These are phyloP conservation scores for Metarhizium sp. DNA, from an alignment of 2,329 filamentous ascomycete species.

Conservation along the genomic window DNA sequence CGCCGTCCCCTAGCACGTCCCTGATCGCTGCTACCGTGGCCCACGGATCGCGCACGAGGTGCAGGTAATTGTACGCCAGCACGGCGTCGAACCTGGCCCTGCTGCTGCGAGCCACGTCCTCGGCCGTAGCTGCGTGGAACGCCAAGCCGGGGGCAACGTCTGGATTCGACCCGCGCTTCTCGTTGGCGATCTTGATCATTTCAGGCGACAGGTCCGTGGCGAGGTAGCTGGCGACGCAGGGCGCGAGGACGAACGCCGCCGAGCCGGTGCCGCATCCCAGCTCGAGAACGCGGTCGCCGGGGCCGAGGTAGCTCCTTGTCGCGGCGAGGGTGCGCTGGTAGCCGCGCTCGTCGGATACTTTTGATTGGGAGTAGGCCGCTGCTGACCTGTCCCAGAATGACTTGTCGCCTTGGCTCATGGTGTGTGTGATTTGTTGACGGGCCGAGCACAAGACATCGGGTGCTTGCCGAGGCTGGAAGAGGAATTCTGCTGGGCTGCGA, in stretches of 20 bases:
- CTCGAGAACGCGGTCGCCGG: constrained; percentile 9
- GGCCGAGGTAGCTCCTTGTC: constrained; percentile 5
- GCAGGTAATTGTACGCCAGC: constrained; percentile 12
- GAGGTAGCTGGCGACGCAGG: constrained; percentile 5
- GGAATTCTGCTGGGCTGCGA: too few species aligned
- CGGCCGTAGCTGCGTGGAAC: neutral
- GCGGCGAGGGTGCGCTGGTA: constrained; percentile 9
- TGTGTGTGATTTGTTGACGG: neutral
- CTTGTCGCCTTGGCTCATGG: constrained; percentile 3
- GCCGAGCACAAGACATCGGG: too few species aligned
- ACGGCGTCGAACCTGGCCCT: constrained; percentile 3
- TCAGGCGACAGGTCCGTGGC: constrained; percentile 9
- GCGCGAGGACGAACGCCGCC: constrained; percentile 9
- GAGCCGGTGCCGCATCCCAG: constrained; percentile 12
- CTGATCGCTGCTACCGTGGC: constrained; percentile 4
- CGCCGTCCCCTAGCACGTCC: constrained; percentile 6
- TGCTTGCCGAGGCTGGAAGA: too few species aligned
- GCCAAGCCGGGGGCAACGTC: neutral
- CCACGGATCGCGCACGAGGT: constrained; percentile 9
- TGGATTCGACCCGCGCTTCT: neutral
- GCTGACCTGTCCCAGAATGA: constrained; percentile 9
- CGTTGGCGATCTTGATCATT: constrained; percentile 8
- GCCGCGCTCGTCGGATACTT: constrained; percentile 8
- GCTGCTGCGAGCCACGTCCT: neutral
- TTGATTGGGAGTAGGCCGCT: constrained; percentile 6